Percentiles rank a stretch among this genome's conserved stretches.
These are phyloP conservation scores for Geranium brycei DNA, from an alignment of 345 rosid genomes.

Conservation along the genomic window DNA sequence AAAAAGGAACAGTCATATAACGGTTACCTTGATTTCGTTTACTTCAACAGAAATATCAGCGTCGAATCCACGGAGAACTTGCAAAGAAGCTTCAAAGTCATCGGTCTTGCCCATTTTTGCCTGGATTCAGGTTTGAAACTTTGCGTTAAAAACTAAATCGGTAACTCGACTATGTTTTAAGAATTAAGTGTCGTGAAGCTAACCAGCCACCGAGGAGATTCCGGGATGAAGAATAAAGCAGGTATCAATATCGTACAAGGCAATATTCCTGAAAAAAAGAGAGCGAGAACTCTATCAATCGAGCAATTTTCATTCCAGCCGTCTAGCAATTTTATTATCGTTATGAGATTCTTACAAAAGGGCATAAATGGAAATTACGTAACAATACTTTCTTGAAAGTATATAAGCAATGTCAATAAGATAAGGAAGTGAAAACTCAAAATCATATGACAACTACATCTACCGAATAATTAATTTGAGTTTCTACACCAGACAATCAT, in stretches of 20 bases:
- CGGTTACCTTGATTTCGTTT: slow-evolving; percentile 78
- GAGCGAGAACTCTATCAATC: slow-evolving; percentile 3
- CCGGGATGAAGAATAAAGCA: slow-evolving; percentile 89
- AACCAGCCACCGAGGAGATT: slow-evolving; percentile 99
- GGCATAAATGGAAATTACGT: not conserved
- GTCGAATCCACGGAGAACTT: slow-evolving; percentile 92
- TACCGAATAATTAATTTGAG: too few relatives aligned
- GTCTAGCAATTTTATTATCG: not conserved
- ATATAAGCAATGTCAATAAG: too few relatives aligned
- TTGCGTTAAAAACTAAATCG: slow-evolving; percentile 5
- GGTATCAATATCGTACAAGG: slow-evolving; percentile 78
- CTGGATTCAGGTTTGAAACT: slow-evolving; percentile 24
- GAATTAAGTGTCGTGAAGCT: slow-evolving; percentile 5
- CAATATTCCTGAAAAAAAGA: slow-evolving; percentile 47
- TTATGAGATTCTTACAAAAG: not conserved
- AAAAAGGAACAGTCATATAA: slow-evolving; percentile 4
- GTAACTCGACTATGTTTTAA: not conserved
- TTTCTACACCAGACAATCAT: too few relatives aligned
- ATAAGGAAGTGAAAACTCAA: too few relatives aligned
- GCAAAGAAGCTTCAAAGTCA: slow-evolving; percentile 88
- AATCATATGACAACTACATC: too few relatives aligned
- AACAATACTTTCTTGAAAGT: too few relatives aligned
- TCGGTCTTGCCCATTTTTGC: slow-evolving; percentile 99
- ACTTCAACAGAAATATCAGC: slow-evolving; percentile 78
- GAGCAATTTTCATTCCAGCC: not conserved